Evolutionary conservation across 129 eudicot genomes (phyloP), one percentile per base, ranked within the genome.

Genomic region (Pulicaria dysenterica): DNA sequence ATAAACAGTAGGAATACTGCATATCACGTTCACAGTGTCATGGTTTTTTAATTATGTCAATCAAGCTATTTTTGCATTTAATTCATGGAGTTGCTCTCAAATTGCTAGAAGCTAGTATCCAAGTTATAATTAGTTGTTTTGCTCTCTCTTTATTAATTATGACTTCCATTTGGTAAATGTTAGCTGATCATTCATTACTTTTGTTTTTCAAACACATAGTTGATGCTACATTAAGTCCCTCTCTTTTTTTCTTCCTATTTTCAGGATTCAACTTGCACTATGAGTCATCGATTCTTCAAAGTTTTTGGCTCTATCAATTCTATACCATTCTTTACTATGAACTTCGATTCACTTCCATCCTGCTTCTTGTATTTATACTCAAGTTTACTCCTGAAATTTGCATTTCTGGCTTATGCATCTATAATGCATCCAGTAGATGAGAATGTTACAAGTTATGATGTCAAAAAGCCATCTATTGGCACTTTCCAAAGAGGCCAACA

Each of bases 291-390:
- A 5, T n/a, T 80, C 57, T 82, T 92, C 69, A 77, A 75, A 67
- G 67, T 89, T 40, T 77, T 38, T 43, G 92, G 83, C 43, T 82
- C 77, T 17, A 67, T 67, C 56, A 51, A 82, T 75, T 73, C 58
- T 39, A 51, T 67, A 59, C 96, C 96, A 14, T 51, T 77, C 41
- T 88, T 90, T 70, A 38, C 81, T 2, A 51, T 94, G 53, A 72
- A 90, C 85, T 83, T 78, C 72, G 70, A 60, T 62, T 80, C 93
- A 34, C 55, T 82, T 72, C 93, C 96, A 5, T 54, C 38, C 24
- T 69, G 80, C 75, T 90, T 94, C 77, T n/a, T 82, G 86, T 74
- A 79, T 63, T 17, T 90, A 62, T 89, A 94, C 73, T 72, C 85
- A 38, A 78, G 76, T n/a, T 37, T 82, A 79, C 77, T 10, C 59